Conservation (phyloP, 78 protist species). For the slime mould (Dictyostelium discoideum) region DNA sequence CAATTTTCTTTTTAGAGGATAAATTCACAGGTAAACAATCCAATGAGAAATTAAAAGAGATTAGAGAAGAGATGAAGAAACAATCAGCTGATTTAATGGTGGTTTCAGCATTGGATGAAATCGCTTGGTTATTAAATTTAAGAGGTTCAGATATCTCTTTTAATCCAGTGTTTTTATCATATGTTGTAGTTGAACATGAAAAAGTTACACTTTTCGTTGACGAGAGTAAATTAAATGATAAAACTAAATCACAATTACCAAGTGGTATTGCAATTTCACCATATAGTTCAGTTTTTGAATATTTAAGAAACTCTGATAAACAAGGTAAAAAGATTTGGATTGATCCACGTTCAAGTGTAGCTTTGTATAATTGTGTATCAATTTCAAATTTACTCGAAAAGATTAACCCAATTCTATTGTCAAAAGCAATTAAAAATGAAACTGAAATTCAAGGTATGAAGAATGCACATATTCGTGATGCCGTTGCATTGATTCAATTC, state of each 20-base stretch:
- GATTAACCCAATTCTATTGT: conserved; percentile 70
- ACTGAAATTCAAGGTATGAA: conserved; percentile 92
- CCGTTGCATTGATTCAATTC: conserved; percentile 85
- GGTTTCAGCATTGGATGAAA: conserved; percentile 89
- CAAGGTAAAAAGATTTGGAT: conserved; percentile 51
- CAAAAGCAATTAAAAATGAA: conserved; percentile 90
- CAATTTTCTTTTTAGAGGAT: conserved; percentile 38
- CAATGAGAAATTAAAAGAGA: background rate
- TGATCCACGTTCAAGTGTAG: conserved; percentile 76
- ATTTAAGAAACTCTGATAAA: background rate
- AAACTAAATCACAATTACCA: conserved; percentile 12
- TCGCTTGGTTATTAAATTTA: conserved; percentile 92
- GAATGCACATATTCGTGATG: conserved; percentile 88
- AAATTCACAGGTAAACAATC: conserved; percentile 47
- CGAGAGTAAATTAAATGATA: background rate
- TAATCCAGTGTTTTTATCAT: conserved; percentile 85
- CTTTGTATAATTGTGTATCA: conserved; percentile 42
- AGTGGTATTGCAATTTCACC: background rate
- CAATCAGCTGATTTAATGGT: conserved; percentile 43
- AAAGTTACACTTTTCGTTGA: background rate
- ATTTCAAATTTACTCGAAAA: background rate
- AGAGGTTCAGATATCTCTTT: conserved; percentile 86
- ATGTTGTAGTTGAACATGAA: conserved; percentile 63
- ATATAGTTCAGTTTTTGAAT: conserved; percentile 13
- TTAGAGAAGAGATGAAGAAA: conserved; percentile 11